These are phyloP conservation scores for Pseudomonodictys pantanalensis DNA, from an alignment of 495 filamentous ascomycete species.

Conservation along the genomic window DNA sequence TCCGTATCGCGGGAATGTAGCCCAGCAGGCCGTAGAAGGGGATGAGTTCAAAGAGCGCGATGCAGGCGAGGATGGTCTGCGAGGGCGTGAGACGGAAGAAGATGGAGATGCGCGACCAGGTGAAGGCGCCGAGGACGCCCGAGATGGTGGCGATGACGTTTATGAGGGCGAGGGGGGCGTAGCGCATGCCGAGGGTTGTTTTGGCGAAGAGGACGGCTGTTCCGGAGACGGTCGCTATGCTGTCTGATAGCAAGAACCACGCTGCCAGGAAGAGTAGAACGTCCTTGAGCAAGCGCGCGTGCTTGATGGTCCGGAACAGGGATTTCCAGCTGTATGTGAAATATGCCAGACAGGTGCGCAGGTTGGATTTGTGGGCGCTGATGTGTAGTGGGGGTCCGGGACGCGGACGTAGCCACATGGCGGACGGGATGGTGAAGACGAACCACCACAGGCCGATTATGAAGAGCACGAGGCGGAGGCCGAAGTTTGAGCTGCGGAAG, in stretches of 20 bases:
- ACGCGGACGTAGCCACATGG: slow-evolving; percentile 84
- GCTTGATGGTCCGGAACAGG: slow-evolving; percentile 71
- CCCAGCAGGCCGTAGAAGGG: slow-evolving; percentile 88
- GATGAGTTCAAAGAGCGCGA: slow-evolving; percentile 84
- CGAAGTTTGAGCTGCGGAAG: slow-evolving; percentile 15
- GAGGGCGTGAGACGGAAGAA: slow-evolving; percentile 63
- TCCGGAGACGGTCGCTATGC: slow-evolving; percentile 90
- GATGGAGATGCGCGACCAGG: slow-evolving; percentile 75
- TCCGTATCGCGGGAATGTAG: slow-evolving; percentile 76
- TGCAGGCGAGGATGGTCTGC: slow-evolving; percentile 88
- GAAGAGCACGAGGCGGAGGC: slow-evolving; percentile 72
- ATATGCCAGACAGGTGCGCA: slow-evolving; percentile 52
- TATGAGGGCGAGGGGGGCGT: slow-evolving; percentile 85
- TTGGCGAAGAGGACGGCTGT: slow-evolving; percentile 96
- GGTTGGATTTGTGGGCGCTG: slow-evolving; percentile 10
- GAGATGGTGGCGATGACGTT: slow-evolving; percentile 82
- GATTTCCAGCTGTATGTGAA: slow-evolving; percentile 80
- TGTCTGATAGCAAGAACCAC: slow-evolving; percentile 93
- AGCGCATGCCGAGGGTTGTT: slow-evolving; percentile 84
- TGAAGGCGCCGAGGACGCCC: slow-evolving; percentile 84
- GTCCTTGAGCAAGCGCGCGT: slow-evolving; percentile 78
- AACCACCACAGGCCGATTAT: slow-evolving; percentile 93
- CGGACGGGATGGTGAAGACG: slow-evolving; percentile 83
- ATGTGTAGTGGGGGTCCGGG: slow-evolving; percentile 75
- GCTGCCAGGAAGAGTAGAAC: slow-evolving; percentile 82